These are phyloP conservation scores for Nemania diffusa DNA, from an alignment of 2,329 filamentous ascomycete species.

Conservation along the genomic window DNA sequence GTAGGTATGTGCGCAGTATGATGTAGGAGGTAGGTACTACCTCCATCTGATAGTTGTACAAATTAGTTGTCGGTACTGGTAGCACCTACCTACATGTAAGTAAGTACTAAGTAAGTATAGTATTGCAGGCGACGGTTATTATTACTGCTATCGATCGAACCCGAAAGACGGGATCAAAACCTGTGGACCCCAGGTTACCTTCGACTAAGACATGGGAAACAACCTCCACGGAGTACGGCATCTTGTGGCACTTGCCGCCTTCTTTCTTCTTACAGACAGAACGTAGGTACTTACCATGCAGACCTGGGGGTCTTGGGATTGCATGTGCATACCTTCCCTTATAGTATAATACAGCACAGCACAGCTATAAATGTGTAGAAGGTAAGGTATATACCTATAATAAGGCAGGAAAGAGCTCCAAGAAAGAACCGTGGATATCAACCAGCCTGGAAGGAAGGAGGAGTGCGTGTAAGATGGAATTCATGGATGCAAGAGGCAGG, in stretches of 20 bases:
- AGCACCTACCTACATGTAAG: no score
- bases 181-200: constrained; percentile 1
- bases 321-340: background rate
- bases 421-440: background rate
- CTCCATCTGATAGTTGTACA: no score
- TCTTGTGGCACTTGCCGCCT: constrained; percentile 34
- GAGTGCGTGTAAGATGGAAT: background rate
- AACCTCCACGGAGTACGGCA: constrained; percentile 23
- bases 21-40: background rate
- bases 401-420: background rate
- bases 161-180: constrained; percentile 23
- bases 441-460: background rate
- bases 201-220: background rate
- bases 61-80: no score
- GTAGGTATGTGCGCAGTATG: background rate
- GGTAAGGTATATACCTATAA: background rate
- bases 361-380: no score
- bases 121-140: background rate
- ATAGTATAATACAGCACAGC: background rate
- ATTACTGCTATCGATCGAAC: constrained; percentile 8
- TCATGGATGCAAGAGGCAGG: constrained; percentile 19
- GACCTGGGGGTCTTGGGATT: background rate
- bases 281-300: background rate
- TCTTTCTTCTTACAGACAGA: constrained; percentile 5
- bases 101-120: constrained; percentile 14